Percentiles rank a stretch among this genome's conserved stretches.
Evolutionary conservation across 2,329 filamentous ascomycete genomes (phyloP).

Genomic region (Tolypocladium pustulatum): DNA sequence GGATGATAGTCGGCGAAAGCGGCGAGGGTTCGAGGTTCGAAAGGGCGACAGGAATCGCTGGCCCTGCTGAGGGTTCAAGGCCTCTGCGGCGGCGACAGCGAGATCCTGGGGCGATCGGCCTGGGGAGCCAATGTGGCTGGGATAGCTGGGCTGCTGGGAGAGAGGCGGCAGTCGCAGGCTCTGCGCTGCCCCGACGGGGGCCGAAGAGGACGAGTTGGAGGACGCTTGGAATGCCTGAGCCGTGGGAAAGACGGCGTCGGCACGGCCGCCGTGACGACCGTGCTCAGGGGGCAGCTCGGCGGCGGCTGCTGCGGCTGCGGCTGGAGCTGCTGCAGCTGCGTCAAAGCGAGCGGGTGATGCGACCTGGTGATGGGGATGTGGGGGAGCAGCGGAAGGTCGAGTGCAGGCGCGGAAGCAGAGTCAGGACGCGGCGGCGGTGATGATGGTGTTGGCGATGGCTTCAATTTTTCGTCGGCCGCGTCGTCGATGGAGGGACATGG

Average conservation of each 20-base stretch:
- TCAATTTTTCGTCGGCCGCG: not conserved
- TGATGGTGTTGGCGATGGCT: constrained; percentile 1
- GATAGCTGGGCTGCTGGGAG: constrained; percentile 21
- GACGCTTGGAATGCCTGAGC: constrained; percentile 26
- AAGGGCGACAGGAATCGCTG: constrained; percentile 22
- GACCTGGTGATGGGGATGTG: not conserved
- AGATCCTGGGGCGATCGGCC: not conserved
- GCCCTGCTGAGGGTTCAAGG: not conserved
- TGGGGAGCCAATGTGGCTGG: constrained; percentile 3
- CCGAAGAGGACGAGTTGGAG: constrained; percentile 10
- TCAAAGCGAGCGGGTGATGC: not conserved
- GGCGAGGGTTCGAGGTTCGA: constrained; percentile 20
- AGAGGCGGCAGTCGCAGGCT: constrained; percentile 17
- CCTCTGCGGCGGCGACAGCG: not conserved
- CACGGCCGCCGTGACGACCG: constrained; percentile 37
- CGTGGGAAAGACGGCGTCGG: constrained; percentile 32
- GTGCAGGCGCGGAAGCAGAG: not conserved
- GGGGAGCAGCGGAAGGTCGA: not conserved
- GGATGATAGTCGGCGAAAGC: constrained; percentile 30
- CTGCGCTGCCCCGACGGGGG: constrained; percentile 18
- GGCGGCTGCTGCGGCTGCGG: not conserved
- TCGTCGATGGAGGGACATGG: not conserved
- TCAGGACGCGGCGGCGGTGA: not conserved
- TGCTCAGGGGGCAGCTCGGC: constrained; percentile 15
- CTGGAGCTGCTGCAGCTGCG: not conserved